Evolutionary conservation across 306 rosid species (phyloP).

Genomic region (Casuarina cunninghamiana): DNA sequence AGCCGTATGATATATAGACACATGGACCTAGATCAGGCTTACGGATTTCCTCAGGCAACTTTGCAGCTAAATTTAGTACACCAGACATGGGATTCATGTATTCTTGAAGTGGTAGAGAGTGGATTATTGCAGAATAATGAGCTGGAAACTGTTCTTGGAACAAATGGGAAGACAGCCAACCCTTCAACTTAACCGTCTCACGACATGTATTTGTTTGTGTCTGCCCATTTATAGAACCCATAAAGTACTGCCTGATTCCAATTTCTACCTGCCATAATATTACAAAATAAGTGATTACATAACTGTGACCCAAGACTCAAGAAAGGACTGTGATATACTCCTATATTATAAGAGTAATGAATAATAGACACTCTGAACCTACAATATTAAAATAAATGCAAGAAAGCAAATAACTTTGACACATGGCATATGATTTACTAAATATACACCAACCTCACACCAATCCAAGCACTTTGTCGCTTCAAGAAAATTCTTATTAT

Average conservation of each 20-base stretch:
- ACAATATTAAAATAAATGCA: neutral
- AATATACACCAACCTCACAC: conserved; percentile 81
- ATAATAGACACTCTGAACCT: neutral
- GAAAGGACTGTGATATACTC: conserved; percentile 8
- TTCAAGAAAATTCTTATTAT: conserved; percentile 57
- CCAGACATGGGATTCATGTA: conserved; percentile 92
- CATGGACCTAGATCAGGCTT: conserved; percentile 83
- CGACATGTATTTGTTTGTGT: conserved; percentile 59
- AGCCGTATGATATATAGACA: conserved; percentile 72
- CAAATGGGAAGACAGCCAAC: conserved; percentile 84
- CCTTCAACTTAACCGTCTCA: conserved; percentile 77
- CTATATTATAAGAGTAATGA: neutral
- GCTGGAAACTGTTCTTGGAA: conserved; percentile 90
- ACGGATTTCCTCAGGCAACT: conserved; percentile 63
- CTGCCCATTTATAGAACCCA: conserved; percentile 70
- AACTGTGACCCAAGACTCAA: neutral
- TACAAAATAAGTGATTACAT: neutral
- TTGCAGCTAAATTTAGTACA: conserved; percentile 78
- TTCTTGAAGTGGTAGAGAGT: conserved; percentile 80
- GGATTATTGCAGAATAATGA: conserved; percentile 76
- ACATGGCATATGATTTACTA: conserved; percentile 12
- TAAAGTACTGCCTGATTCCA: conserved; percentile 73
- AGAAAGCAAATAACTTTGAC: conserved; percentile 7
- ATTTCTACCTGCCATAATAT: conserved; percentile 79
- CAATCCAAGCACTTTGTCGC: conserved; percentile 74